Base-by-base conservation (phyloP, 2,329 filamentous ascomycete species). In the Fusarium vanettenii region DNA sequence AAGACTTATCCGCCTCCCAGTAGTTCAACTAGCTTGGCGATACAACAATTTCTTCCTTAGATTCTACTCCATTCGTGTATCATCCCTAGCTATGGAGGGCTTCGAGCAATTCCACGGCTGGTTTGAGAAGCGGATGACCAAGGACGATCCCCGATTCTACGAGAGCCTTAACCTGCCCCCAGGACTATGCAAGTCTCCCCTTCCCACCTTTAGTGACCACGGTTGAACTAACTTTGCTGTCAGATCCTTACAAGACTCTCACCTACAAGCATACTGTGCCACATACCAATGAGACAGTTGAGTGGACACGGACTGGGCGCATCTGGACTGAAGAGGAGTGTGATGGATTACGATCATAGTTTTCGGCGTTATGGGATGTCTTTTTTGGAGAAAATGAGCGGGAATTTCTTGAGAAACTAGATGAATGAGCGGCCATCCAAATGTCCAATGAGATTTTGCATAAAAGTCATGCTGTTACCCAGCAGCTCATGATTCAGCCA, bases 121-220 rank as follows among this genome's bases (percentile, higher is more conserved):
- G 41, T 45, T 45, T 3, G 7, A 45, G 41, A 45, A 45, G 20
- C 6, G 41, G 7, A 45, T 45, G 20, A 45, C 41, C 0, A 16
- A 45, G 5, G 41, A 45, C 20, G 41, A 45, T 5, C 41, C 41
- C 13, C 3, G 11, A 22, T 45, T 45, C 20, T 45, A 45, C 41
- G 20, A 45, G 20, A 45, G 41, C 7, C 41, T 45, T 13, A 2
- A 45, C 1, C 20, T 45, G 7, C 41, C 41, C 13, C 20, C 20
- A 22, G 41, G 41, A 22, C 11, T 45, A 9, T 45, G 41, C 8
- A 3, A 16, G 6, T 14, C 11, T 8, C 11, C 2, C 13, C 6
- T 8, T 2, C 4, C 41, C 1, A 14, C 3, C 4, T 22, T 43
- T 11, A 22, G 4, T 6, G 1, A 8, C 3, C 9, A n/a, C 16